Evolutionary conservation across 1,284 basidiomycete species (phyloP), one percentile per base, ranked within the genome.

Genomic region (Xerocomus nothofagi): DNA sequence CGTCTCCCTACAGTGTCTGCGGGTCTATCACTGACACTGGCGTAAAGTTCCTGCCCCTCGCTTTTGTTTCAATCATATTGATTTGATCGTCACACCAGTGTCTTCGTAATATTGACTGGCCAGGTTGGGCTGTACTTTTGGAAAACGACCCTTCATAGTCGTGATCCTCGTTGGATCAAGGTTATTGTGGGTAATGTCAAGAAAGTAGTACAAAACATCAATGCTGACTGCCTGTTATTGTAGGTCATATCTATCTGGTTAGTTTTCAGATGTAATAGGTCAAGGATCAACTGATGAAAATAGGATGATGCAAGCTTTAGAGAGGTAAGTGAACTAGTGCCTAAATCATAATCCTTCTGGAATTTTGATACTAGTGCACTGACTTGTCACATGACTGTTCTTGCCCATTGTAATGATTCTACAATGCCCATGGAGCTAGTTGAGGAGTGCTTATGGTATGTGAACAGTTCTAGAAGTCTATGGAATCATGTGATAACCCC

Each of bases 101-200:
- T 54, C 36, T 63, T 63, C 31, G 1, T 52, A 24, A 38, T 63
- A 32, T 37, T 67, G 23, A 67, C 62, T 10, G 2, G 44, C n/a
- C 61, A 63, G 50, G 56, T 64, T 10, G 53, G 32, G 34, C 14
- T 57, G 7, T 67, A 63, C 39, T 45, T 65, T 45, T 44, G 56
- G 51, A 67, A 37, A 23, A 34, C n/a, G 12, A 2, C 50, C 8
- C 26, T 53, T 31, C 62, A 47, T 31, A 15, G 40, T 32, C 53
- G 61, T 29, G 64, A 63, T 3, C 20, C 46, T 32, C 23, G 31
- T 44, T 67, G 65, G 61, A 38, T 62, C 34, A 63, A 65, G 44
- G 30, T 43, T 12, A 20, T 55, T 21, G 61, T 63, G 21, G 1
- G 61, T 45, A n/a, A 37, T 31, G 11, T 30, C 6, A 33, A 7